Evolutionary conservation across 768 basidiomycete species (phyloP), one percentile per base, ranked within the genome.

Genomic region (Rickenella mellea): DNA sequence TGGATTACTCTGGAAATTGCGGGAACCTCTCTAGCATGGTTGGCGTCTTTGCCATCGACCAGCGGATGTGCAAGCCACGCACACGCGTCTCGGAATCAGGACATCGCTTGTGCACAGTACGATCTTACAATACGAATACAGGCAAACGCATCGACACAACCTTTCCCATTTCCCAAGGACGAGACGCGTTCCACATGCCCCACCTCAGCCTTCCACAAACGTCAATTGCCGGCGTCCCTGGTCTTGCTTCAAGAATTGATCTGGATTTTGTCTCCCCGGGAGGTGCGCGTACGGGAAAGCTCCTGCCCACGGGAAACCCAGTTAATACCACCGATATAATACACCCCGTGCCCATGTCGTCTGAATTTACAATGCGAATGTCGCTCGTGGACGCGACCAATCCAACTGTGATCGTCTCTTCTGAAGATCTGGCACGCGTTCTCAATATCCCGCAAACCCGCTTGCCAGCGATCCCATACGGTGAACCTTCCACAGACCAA

Each of bases 1-100:
- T 87, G 26, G 85, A 87, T 58, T 74, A 75, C 48, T 74, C 76
- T 2, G 82, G 83, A 6, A 86, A 84, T 54, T 88, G 83, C 49
- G 83, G 82, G 4, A 87, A 87, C 57, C 63, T 85, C 28, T 76
- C 80, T 0, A 76, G 72, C 51, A 77, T 85, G 70, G 67, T 85
- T 27, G 83, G 85, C 17, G 75, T 76, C 3, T 87, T 76, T 55
- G 83, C 83, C 0, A 57, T 80, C 8, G 83, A 86, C 55, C 74
- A 79, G 49, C 76, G 71, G 1, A 64, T 82, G 17, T 76, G 70
- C 48, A 26, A 45, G 12, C 57, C 58, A 15, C 50, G 54, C 39
- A 14, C 42, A n/a, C 35, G 46, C 11, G 39, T 54, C 24, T 36
- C 14, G 15, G 27, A 42, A 27, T 9, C 36, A 15, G 49, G 43